Conservation (phyloP, 2,329 filamentous ascomycete species). For the Xylaria sp. region DNA sequence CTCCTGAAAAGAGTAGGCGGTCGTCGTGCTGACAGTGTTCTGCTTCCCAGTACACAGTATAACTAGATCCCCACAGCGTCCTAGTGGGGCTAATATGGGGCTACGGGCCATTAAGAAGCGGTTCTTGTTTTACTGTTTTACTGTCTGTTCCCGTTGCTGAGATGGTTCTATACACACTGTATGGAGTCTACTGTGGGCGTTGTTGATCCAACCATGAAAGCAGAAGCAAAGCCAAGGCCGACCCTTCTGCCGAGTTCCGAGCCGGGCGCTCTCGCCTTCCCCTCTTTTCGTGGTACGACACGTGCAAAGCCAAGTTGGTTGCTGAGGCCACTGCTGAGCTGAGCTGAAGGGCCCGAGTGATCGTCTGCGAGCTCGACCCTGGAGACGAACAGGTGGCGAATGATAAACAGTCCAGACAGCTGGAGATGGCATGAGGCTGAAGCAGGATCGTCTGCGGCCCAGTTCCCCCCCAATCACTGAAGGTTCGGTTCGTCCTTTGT, state of each 20-base stretch:
- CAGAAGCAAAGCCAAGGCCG: not conserved
- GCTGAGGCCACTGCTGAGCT: constrained; percentile 25
- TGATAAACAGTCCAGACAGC: constrained; percentile 17
- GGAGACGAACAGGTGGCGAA: constrained; percentile 28
- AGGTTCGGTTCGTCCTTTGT: constrained; percentile 17
- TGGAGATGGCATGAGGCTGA: constrained; percentile 39
- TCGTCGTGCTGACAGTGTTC: not conserved
- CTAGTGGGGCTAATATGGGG: constrained; percentile 2
- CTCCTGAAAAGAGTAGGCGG: not conserved
- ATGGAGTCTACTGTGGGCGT: not conserved
- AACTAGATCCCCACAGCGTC: not conserved
- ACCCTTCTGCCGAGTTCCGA: constrained; percentile 28
- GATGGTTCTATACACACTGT: constrained; percentile 4
- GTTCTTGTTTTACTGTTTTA: too few relatives aligned
- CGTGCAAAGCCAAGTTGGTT: constrained; percentile 29
- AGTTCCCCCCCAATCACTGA: constrained; percentile 26
- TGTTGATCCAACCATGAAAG: not conserved
- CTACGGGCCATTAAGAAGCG: constrained; percentile 1
- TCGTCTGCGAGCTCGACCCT: constrained; percentile 10
- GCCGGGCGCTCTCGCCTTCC: constrained; percentile 26
- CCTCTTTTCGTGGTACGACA: constrained; percentile 33
- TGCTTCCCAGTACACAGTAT: not conserved
- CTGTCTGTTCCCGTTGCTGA: not conserved
- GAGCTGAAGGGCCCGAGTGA: constrained; percentile 14
- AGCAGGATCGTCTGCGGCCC: constrained; percentile 25